A percentile compares a stretch with the other conserved stretches of the same genome.
Conservation (phyloP, 176 grass and related monocot genomes). For the Canna indica region DNA sequence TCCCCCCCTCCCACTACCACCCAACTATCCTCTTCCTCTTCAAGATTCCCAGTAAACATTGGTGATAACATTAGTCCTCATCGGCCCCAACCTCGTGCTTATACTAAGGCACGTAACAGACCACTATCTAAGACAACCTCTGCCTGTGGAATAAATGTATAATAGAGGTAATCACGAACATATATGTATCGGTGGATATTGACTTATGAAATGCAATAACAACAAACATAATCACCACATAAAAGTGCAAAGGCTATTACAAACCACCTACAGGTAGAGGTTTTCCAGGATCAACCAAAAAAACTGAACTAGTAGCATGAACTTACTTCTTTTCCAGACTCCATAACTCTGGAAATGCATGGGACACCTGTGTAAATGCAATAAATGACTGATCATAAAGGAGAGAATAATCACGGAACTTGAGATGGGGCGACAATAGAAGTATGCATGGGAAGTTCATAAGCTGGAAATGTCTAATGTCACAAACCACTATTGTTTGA, state of each 20-base stretch:
- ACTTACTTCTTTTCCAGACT: slow-evolving; percentile 96
- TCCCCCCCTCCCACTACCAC: too few species aligned
- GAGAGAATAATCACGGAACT: neutral
- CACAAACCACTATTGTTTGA: neutral
- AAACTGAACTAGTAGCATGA: slow-evolving; percentile 2
- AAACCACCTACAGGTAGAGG: neutral
- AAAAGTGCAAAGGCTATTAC: neutral
- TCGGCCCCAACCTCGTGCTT: too few species aligned
- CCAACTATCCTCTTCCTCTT: too few species aligned
- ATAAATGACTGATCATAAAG: slow-evolving; percentile 21
- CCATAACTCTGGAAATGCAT: slow-evolving; percentile 91
- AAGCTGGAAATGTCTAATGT: neutral
- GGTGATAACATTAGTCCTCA: too few species aligned
- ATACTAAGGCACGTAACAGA: too few species aligned
- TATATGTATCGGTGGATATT: neutral
- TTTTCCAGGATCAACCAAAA: slow-evolving; percentile 9
- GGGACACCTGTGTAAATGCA: slow-evolving; percentile 58
- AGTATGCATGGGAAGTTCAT: neutral
- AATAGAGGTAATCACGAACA: neutral
- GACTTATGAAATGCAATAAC: neutral
- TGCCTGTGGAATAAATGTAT: too few species aligned
- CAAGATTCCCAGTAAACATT: too few species aligned
- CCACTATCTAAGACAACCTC: too few species aligned
- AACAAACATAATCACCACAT: neutral
- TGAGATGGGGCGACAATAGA: neutral